A percentile compares a stretch with the other conserved stretches of the same genome.
These are phyloP conservation scores for Solanum chmielewskii DNA, from an alignment of 257 asterid genomes.

Conservation along the genomic window DNA sequence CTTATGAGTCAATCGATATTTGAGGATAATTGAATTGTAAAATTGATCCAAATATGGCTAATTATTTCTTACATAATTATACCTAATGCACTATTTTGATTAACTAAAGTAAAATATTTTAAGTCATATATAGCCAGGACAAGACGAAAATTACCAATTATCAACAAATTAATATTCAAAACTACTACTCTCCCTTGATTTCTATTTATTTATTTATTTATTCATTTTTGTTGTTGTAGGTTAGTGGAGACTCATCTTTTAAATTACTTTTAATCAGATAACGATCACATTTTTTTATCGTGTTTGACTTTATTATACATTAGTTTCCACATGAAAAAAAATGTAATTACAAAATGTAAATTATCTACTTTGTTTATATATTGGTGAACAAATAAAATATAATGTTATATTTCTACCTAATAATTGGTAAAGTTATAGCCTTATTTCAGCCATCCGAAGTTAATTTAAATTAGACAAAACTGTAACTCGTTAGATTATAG, in stretches of 20 bases:
- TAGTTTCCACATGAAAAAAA: not conserved
- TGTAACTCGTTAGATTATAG: no score
- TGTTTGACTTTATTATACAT: not conserved
- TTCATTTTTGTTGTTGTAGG: not conserved
- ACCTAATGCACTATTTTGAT: not conserved
- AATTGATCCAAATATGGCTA: not conserved
- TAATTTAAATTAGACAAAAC: not conserved
- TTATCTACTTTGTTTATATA: not conserved
- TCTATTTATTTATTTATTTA: no score
- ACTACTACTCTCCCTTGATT: not conserved
- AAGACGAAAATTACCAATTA: no score
- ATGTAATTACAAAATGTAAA: not conserved
- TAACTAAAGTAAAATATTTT: not conserved
- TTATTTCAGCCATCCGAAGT: not conserved
- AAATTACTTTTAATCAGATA: not conserved
- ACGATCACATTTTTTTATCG: not conserved
- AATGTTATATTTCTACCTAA: not conserved
- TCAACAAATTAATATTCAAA: not conserved
- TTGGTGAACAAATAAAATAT: not conserved
- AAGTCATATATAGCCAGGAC: no score
- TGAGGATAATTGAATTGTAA: not conserved
- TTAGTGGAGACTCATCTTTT: not conserved
- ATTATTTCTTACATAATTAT: not conserved
- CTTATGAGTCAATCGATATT: not conserved
- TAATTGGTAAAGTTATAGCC: not conserved